Evolutionary conservation across 768 basidiomycete species (phyloP), one percentile per base, ranked within the genome.

Genomic region (Xerocomellus dryophilus): DNA sequence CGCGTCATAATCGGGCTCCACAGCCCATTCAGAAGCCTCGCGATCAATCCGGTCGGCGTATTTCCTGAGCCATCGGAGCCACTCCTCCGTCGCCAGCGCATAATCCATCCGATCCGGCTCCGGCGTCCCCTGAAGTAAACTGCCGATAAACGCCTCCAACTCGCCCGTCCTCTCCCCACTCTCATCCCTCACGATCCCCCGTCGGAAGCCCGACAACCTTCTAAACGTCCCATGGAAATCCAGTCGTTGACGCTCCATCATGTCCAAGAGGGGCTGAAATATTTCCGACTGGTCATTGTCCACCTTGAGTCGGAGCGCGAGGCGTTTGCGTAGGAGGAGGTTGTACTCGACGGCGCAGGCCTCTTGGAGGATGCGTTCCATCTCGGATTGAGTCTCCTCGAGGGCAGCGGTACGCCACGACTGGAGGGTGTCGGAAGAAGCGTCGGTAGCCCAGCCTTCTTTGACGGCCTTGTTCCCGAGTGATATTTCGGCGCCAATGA

Each of bases 211-310:
- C 2, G 77, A 74, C 9, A 99, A 75, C 4, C 69, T 74, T 23
- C 96, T 83, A 79, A 98, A 92, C 4, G 93, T 87, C 14, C 81
- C 78, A 64, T 93, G 85, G 72, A 93, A 96, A 72, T 98, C 97
- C n/a, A 98, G 77, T 46, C 76, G 74, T 58, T 93, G 82, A 2
- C 70, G 67, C 52, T 86, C 81, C 73, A 98, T 81, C 32, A 95
- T 70, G 38, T 81, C 76, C n/a, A 98, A 76, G 39, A 95, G 77
- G 1, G 88, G 86, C 8, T 78, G 78, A 57, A 86, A 75, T 39
- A 95, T 65, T 35, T 68, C 62, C 1, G 72, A 63, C 52, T 89
- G 85, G 71, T 97, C 93, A 1, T 68, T 73, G 2, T 74, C 51
- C 21, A 81, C 76, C 27, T 73, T 59, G n/a, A 74, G 76, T 41